These are phyloP conservation scores for Anthracocystis walkeri DNA, from an alignment of 1,284 basidiomycete species.

Conservation along the genomic window DNA sequence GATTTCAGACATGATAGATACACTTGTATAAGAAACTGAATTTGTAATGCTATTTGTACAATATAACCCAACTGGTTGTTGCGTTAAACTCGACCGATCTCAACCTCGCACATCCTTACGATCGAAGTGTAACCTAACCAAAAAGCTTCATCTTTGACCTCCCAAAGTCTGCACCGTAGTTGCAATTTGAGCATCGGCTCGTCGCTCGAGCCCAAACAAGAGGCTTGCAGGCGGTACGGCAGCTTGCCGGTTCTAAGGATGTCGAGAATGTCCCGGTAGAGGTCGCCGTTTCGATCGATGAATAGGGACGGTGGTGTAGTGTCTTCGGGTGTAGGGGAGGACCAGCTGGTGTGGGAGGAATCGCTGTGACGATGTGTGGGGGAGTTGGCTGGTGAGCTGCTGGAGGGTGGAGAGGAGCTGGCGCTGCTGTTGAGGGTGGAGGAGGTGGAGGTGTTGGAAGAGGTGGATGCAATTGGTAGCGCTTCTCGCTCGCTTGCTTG, in stretches of 20 bases:
- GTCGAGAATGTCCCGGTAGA: conserved; percentile 34
- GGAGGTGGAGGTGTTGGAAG: too few species aligned
- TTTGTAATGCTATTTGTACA: conserved; percentile 12
- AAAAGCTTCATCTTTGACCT: conserved; percentile 26
- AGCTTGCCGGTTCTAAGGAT: conserved; percentile 21
- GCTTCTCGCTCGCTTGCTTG: too few species aligned
- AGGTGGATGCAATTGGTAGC: too few species aligned
- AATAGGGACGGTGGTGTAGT: conserved; percentile 12
- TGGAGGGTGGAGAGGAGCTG: too few species aligned
- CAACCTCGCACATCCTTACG: conserved; percentile 11
- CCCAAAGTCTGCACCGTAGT: conserved; percentile 14
- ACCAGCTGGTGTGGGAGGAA: not conserved
- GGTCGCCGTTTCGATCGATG: conserved; percentile 28
- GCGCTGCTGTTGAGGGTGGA: too few species aligned
- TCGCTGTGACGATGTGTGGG: too few species aligned
- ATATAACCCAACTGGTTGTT: too few species aligned
- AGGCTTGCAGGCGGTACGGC: conserved; percentile 25
- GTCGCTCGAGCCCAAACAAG: not conserved
- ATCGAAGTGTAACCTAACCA: conserved; percentile 39
- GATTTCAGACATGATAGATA: not conserved
- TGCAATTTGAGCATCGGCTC: conserved; percentile 6
- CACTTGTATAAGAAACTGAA: not conserved
- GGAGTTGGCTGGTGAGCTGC: too few species aligned
- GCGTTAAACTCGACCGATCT: conserved; percentile 6
- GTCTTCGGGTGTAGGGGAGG: not conserved